A percentile compares a stretch with the other conserved stretches of the same genome.
Evolutionary conservation across 176 grass and related monocot genomes (phyloP).

Genomic region (Tillandsia leiboldiana): DNA sequence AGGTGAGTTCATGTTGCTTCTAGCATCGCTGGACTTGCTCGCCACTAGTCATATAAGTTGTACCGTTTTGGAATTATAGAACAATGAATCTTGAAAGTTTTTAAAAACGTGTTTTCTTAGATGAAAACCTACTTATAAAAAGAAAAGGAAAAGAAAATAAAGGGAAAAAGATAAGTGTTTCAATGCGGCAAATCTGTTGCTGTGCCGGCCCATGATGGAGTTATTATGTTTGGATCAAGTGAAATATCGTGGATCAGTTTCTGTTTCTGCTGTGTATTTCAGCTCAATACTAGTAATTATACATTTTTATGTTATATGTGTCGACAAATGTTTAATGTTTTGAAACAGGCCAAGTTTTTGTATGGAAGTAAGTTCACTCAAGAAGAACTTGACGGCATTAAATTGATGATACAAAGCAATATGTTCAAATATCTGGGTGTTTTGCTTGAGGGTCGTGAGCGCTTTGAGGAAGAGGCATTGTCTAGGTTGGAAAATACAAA

Average conservation of each 20-base stretch:
- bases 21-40: too few relatives aligned
- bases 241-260: not conserved
- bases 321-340: slow-evolving; percentile 10
- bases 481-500: slow-evolving; percentile 23
- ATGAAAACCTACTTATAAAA: not conserved
- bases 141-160: not conserved
- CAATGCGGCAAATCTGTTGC: not conserved
- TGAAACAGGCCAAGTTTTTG: slow-evolving; percentile 65
- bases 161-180: not conserved
- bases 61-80: too few relatives aligned
- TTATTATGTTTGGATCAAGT: not conserved
- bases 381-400: slow-evolving; percentile 78
- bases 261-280: not conserved
- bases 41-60: too few relatives aligned
- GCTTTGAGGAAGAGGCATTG: slow-evolving; percentile 88
- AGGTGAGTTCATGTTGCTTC: slow-evolving; percentile 27
- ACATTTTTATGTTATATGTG: not conserved
- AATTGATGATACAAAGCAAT: slow-evolving; percentile 97
- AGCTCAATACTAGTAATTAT: not conserved
- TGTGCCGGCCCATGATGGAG: not conserved
- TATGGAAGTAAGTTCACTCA: slow-evolving; percentile 62
- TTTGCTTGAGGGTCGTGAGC: slow-evolving; percentile 89
- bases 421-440: slow-evolving; percentile 94
- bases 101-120: too few relatives aligned
- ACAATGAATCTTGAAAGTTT: too few relatives aligned